Conservation (phyloP, 2,329 filamentous ascomycete genomes). For the Fusarium haematococcum region DNA sequence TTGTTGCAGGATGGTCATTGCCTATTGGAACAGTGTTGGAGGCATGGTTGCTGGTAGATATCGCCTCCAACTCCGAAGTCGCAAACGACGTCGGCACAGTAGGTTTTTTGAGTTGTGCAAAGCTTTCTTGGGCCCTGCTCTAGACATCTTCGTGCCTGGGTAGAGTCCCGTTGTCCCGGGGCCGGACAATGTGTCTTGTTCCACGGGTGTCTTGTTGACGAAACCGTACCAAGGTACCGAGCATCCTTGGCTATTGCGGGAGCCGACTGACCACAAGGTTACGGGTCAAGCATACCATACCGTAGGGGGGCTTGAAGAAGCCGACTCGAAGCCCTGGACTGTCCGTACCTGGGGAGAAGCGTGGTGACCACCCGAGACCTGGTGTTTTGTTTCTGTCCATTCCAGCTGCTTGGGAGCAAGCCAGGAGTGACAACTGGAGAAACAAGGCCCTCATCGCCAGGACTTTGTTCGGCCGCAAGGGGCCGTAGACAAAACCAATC, state of each 20-base stretch:
- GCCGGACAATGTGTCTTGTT: conserved; percentile 6
- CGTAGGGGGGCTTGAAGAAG: conserved; percentile 16
- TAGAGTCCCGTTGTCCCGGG: neutral
- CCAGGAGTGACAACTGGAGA: conserved; percentile 6
- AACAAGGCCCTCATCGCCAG: conserved; percentile 11
- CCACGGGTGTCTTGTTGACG: conserved; percentile 13
- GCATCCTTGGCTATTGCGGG: conserved; percentile 7
- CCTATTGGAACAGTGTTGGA: neutral
- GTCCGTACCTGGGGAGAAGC: conserved; percentile 8
- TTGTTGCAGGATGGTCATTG: neutral
- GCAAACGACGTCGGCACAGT: neutral
- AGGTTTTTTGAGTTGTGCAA: neutral
- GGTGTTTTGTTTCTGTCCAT: conserved; percentile 28
- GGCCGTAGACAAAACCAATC: neutral
- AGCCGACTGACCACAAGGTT: conserved; percentile 17
- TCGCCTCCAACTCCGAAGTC: neutral
- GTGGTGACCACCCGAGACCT: conserved; percentile 24
- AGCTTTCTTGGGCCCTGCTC: neutral
- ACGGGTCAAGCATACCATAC: conserved; percentile 19
- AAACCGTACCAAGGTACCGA: conserved; percentile 8
- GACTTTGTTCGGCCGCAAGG: conserved; percentile 4
- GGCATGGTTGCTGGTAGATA: neutral
- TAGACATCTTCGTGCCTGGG: neutral
- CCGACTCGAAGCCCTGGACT: conserved; percentile 27
- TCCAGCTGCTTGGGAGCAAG: conserved; percentile 15